Conservation (phyloP, 306 rosid species). For the Morella rubra region DNA sequence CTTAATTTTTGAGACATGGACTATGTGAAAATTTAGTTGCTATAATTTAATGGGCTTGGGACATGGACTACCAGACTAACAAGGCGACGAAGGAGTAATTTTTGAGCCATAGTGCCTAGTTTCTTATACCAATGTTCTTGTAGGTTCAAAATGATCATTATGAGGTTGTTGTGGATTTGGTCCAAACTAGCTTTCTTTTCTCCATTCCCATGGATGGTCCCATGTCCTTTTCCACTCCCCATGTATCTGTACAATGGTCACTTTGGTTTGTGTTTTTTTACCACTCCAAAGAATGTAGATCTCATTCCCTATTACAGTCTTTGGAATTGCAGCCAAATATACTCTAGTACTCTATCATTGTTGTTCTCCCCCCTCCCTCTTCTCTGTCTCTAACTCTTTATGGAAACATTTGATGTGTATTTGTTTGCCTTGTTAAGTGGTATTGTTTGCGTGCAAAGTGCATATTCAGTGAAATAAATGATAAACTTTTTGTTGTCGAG, state of each 20-base stretch:
- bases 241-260: slow-evolving; percentile 87
- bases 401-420: neutral
- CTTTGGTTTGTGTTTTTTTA: slow-evolving; percentile 94
- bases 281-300: slow-evolving; percentile 65
- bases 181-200: slow-evolving; percentile 96
- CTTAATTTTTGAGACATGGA: too few species aligned
- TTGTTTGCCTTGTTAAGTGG: slow-evolving; percentile 33
- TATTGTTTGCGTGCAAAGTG: slow-evolving; percentile 79
- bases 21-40: too few species aligned
- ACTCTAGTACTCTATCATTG: neutral
- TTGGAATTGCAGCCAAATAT: neutral
- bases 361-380: neutral
- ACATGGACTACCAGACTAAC: too few species aligned
- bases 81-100: too few species aligned
- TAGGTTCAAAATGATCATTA: too few species aligned
- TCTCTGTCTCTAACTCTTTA: neutral
- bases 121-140: too few species aligned
- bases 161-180: slow-evolving; percentile 92
- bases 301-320: neutral
- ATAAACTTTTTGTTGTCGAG: slow-evolving; percentile 77
- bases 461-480: slow-evolving; percentile 57
- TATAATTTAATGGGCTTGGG: too few species aligned
- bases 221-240: slow-evolving; percentile 95
- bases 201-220: slow-evolving; percentile 99
- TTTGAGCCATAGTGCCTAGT: too few species aligned